Percentiles rank a stretch among this genome's conserved stretches.
Conservation (phyloP, 1,284 basidiomycete genomes). For the Fomitopsis palustris region DNA sequence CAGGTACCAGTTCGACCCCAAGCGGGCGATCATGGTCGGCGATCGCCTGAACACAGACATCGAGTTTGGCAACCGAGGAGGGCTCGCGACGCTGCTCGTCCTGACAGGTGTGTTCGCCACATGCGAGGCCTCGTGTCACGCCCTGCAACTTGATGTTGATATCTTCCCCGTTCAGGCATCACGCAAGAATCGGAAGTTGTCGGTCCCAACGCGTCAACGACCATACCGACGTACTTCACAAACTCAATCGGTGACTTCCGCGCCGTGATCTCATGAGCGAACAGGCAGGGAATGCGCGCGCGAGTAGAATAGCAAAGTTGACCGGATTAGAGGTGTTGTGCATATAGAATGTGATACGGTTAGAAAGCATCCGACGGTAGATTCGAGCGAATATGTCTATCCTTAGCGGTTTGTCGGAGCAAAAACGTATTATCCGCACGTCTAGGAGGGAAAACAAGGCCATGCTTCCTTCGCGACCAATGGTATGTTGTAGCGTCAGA, state of each 20-base stretch:
- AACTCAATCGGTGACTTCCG: conserved; percentile 75
- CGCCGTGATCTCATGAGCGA: conserved; percentile 15
- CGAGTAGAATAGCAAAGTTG: neutral
- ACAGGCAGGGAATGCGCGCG: conserved; percentile 4
- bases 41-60: conserved; percentile 96
- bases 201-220: conserved; percentile 65
- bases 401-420: neutral
- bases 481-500: too few species aligned
- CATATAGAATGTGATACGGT: neutral
- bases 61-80: conserved; percentile 84
- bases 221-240: conserved; percentile 82
- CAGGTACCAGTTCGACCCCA: conserved; percentile 83
- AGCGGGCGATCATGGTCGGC: conserved; percentile 90
- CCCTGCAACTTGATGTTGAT: neutral
- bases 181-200: conserved; percentile 68
- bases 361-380: neutral
- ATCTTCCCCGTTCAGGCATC: conserved; percentile 50
- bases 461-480: too few species aligned
- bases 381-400: neutral
- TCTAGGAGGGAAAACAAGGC: too few species aligned
- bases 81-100: conserved; percentile 86
- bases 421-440: too few species aligned
- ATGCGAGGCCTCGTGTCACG: neutral
- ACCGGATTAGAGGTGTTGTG: conserved; percentile 1
- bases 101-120: conserved; percentile 67